Evolutionary conservation across 169 alveolate species (phyloP), one percentile per base, ranked within the genome.

Genomic region (Plasmodium ovale): DNA sequence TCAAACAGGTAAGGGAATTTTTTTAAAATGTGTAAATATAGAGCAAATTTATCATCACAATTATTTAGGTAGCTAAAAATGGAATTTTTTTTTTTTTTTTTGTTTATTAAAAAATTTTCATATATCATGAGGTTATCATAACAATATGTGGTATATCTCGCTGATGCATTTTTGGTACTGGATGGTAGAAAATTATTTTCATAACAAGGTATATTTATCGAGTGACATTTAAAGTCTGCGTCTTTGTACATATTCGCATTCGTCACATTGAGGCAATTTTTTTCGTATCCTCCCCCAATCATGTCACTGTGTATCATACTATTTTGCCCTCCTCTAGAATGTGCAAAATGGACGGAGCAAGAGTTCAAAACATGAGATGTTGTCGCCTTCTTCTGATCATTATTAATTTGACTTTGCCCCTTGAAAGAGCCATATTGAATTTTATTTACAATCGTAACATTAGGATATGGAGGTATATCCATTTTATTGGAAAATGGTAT

Each of bases 361-460:
- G 49, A 62, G 39, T 25, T 79, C n/a, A n/a, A n/a, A 25, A 33
- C 5, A n/a, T 37, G 9, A 49, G 27, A 54, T 21, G 31, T n/a
- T 19, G 16, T 44, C 0, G 10, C 49, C 9, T 79, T 33, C 37
- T 51, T 62, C 0, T 23, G 53, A 31, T 33, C 33, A 49, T 2
- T 54, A 19, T 59, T 53, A 3, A 64, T 54, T 37, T 79, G 77
- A 31, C 29, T 64, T 67, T 79, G 89, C 1, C 89, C 89, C 37
- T 79, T 79, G 39, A 79, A 79, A 16, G 89, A 79, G 0, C 89
- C 89, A 64, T 79, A 79, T 7, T 47, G 77, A 31, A 93, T 92
- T 79, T 94, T 95, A 44, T 88, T 95, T 16, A 95, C 96, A 16
- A 95, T 69, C 4, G 89, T 92, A 29, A 95, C 97, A 85, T 95